These are phyloP conservation scores for Globisporangium paddicum DNA, from an alignment of 352 stramenopile species.

Conservation along the genomic window DNA sequence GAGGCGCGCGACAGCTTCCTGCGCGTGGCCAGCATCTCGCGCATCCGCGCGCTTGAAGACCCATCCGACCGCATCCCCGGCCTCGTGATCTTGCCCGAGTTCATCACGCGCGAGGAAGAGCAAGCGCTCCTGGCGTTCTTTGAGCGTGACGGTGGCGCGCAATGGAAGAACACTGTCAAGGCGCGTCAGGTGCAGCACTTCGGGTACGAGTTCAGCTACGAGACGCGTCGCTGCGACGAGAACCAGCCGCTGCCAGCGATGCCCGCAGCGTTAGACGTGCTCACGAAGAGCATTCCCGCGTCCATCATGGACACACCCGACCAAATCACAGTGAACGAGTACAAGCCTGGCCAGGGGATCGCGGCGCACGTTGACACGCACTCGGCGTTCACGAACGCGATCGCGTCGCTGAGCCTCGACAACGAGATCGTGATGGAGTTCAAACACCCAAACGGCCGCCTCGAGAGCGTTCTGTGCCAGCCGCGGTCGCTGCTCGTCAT, in stretches of 20 bases:
- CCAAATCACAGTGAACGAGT: conserved; percentile 89
- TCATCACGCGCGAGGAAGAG: conserved; percentile 62
- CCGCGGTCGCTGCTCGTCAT: conserved; percentile 80
- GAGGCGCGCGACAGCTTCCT: conserved; percentile 56
- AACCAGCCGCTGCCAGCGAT: conserved; percentile 43
- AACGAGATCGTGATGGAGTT: conserved; percentile 87
- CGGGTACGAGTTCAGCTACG: conserved; percentile 87
- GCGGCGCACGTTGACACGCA: conserved; percentile 87
- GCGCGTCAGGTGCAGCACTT: conserved; percentile 87
- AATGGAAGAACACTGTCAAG: conserved; percentile 73
- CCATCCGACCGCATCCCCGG: conserved; percentile 48
- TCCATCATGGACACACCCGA: conserved; percentile 63
- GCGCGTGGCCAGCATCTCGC: conserved; percentile 54
- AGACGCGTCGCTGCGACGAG: conserved; percentile 61
- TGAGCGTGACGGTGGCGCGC: conserved; percentile 39
- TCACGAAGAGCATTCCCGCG: conserved; percentile 49
- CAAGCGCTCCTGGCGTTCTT: conserved; percentile 45
- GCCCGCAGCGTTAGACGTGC: conserved; percentile 28
- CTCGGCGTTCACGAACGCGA: conserved; percentile 79
- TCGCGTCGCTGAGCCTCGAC: conserved; percentile 74
- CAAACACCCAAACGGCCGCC: conserved; percentile 47
- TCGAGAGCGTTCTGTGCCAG: conserved; percentile 62
- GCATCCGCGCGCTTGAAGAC: conserved; percentile 31
- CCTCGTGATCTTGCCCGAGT: conserved; percentile 55
- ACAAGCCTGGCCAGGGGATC: conserved; percentile 86